Percentiles rank a stretch among this genome's conserved stretches.
phyloP scores from a whole-genome alignment of 2,329 filamentous ascomycete species.

The Ascochyta fabae region DNA sequence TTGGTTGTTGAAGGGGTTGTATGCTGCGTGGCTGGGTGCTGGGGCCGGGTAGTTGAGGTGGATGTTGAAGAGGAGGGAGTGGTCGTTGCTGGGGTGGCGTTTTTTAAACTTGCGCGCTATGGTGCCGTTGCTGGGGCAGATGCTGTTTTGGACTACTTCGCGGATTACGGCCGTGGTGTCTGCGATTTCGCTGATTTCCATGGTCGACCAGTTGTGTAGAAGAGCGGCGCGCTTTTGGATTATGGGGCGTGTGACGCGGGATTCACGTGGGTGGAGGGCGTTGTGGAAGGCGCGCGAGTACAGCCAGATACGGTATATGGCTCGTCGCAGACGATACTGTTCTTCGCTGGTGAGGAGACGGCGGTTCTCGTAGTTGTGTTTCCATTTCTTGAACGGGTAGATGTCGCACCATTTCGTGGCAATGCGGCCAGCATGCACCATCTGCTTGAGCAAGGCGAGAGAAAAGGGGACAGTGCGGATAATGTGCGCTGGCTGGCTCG shows the following conservation, averaged over 20 bases:
- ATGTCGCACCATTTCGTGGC: slow-evolving; percentile 66
- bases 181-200: slow-evolving; percentile 64
- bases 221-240: slow-evolving; percentile 61
- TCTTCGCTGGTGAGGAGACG: slow-evolving; percentile 60
- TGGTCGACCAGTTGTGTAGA: slow-evolving; percentile 64
- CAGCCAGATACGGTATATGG: slow-evolving; percentile 67
- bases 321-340: slow-evolving; percentile 60
- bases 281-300: slow-evolving; percentile 66
- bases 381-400: slow-evolving; percentile 70
- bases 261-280: slow-evolving; percentile 57
- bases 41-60: slow-evolving; percentile 58
- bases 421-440: slow-evolving; percentile 60
- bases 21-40: slow-evolving; percentile 36
- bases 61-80: slow-evolving; percentile 61
- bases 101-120: slow-evolving; percentile 66
- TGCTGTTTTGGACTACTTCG: slow-evolving; percentile 62
- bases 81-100: slow-evolving; percentile 58
- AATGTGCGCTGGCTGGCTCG: slow-evolving; percentile 63
- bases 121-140: slow-evolving; percentile 67
- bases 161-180: slow-evolving; percentile 63
- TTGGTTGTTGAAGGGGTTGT: slow-evolving; percentile 40
- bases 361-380: slow-evolving; percentile 61
- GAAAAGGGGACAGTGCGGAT: slow-evolving; percentile 61
- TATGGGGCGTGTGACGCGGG: slow-evolving; percentile 55
- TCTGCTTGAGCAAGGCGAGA: slow-evolving; percentile 61